Evolutionary conservation across 2,329 filamentous ascomycete genomes (phyloP), one percentile per base, ranked within the genome.

Genomic region (Aspergillus fructus): DNA sequence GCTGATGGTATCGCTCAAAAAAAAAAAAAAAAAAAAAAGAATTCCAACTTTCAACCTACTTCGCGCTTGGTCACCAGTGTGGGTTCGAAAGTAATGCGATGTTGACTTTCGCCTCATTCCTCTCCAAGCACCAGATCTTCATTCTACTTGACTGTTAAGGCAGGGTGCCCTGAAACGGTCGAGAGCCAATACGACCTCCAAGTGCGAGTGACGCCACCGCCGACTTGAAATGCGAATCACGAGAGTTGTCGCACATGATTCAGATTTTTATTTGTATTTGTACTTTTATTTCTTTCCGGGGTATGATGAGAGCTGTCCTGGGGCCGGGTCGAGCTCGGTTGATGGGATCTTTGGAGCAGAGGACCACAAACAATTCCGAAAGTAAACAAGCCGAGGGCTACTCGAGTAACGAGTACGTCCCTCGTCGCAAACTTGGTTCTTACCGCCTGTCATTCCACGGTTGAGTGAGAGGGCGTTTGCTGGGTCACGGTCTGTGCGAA

Each of bases 401-500:
- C 24, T n/a, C 45, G 24, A 49, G 17, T 11, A 39, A 21, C 37
- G 34, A 23, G 46, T 46, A 33, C 24, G 15, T 30, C 13, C 21
- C 21, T 21, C n/a, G 40, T 17, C 45, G 24, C 24, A 30, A 11
- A 30, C 51, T 40, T 47, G 23, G 51, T 39, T 42, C 43, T 27
- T 15, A 40, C 40, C 54, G 51, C 56, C 46, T 51, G 53, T 55
- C 55, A 53, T 61, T 59, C 56, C 59, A 58, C 50, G 59, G 60
- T 42, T 55, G 46, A 30, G 19, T 40, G 27, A 30, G 27, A 50
- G 43, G 47, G 40, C 59, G 60, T 62, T 61, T 59, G 62, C 53
- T 63, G 51, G 47, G 9, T 40, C 30, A 50, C 53, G 62, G 62
- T 62, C 66, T 65, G 65, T 66, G 63, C 66, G 50, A 65, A 59